Conservation (phyloP, 192 early-diverging fungal species). For the Phycomyces nitens region DNA sequence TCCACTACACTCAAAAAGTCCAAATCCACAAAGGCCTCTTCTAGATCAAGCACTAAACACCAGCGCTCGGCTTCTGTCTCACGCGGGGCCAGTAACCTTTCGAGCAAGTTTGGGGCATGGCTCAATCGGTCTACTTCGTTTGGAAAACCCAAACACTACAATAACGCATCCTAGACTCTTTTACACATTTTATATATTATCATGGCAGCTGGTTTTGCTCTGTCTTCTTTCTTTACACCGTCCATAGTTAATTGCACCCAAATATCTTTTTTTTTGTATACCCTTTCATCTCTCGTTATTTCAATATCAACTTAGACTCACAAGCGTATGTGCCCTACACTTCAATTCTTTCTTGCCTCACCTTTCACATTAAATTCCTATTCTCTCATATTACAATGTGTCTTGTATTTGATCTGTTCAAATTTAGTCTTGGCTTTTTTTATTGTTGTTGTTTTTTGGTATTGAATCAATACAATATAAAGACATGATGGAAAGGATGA, state of each 20-base stretch:
- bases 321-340: background rate
- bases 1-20: background rate
- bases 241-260: too few species aligned
- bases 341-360: too few species aligned
- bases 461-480: too few species aligned
- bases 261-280: too few species aligned
- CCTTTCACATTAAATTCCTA: too few species aligned
- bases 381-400: too few species aligned
- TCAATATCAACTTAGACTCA: background rate
- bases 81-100: background rate
- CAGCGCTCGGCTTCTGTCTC: background rate
- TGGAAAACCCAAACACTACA: conserved; percentile 7
- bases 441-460: too few species aligned
- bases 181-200: background rate
- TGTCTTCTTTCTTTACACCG: background rate
- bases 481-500: too few species aligned
- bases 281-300: background rate
- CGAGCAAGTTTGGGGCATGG: conserved; percentile 13
- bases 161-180: conserved; percentile 4
- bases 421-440: too few species aligned
- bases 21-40: background rate
- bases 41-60: background rate
- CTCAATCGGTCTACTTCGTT: conserved; percentile 17
- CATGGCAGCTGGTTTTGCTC: background rate
- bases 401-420: too few species aligned